These are phyloP conservation scores for Xylariaceae sp. DNA, from an alignment of 2,329 filamentous ascomycete species.

Conservation along the genomic window DNA sequence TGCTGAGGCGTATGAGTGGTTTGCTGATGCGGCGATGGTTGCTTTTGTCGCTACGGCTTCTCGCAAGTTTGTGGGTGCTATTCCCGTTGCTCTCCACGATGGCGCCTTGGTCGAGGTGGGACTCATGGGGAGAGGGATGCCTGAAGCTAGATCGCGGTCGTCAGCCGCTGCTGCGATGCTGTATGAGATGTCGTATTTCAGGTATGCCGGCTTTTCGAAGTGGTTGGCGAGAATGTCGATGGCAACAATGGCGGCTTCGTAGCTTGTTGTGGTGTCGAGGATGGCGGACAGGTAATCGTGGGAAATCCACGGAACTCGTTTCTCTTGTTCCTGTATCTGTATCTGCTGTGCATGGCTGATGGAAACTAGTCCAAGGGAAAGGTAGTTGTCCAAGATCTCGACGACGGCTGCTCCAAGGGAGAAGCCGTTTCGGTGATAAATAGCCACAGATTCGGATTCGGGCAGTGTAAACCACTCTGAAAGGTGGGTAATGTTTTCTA, in stretches of 20 bases:
- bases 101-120: neutral
- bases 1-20: slow-evolving; percentile 35
- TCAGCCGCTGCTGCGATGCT: slow-evolving; percentile 24
- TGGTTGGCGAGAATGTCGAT: slow-evolving; percentile 39
- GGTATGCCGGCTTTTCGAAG: slow-evolving; percentile 37
- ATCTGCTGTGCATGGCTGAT: slow-evolving; percentile 30
- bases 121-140: neutral
- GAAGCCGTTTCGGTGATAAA: slow-evolving; percentile 37
- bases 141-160: slow-evolving; percentile 11
- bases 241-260: slow-evolving; percentile 34
- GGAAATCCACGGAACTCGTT: slow-evolving; percentile 41
- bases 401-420: slow-evolving; percentile 40
- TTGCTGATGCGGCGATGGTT: slow-evolving; percentile 18
- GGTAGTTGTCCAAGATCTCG: slow-evolving; percentile 42
- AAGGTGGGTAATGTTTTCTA: slow-evolving; percentile 42
- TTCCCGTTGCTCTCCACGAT: neutral
- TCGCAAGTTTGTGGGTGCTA: slow-evolving; percentile 11
- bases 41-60: slow-evolving; percentile 15
- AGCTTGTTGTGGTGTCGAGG: slow-evolving; percentile 36
- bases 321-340: slow-evolving; percentile 32
- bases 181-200: slow-evolving; percentile 30
- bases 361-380: slow-evolving; percentile 34
- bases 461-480: slow-evolving; percentile 41
- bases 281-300: slow-evolving; percentile 40
- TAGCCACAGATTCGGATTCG: slow-evolving; percentile 37